Percentiles rank a stretch among this genome's conserved stretches.
Evolutionary conservation across 1,284 basidiomycete species (phyloP).

Genomic region (Kwoniella shivajii): DNA sequence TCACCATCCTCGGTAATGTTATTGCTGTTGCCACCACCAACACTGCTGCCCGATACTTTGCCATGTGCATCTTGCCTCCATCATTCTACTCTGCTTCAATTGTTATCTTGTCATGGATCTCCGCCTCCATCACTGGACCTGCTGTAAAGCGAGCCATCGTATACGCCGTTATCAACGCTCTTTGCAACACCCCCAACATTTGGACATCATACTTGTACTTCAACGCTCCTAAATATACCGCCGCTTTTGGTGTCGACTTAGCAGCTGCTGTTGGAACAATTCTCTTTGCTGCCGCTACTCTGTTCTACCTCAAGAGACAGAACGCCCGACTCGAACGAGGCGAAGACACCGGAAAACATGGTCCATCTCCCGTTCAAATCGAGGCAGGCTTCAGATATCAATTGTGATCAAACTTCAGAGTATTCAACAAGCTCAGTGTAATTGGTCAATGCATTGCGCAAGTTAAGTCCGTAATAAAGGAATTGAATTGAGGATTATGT

Average conservation of each 20-base stretch:
- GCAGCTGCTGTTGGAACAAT: conserved; percentile 44
- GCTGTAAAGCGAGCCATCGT: conserved; percentile 51
- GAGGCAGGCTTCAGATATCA: conserved; percentile 48
- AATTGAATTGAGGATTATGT: no score
- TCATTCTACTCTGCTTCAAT: conserved; percentile 51
- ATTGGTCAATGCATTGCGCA: no score
- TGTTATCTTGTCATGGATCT: conserved; percentile 51
- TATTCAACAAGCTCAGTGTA: background rate
- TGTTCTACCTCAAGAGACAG: conserved; percentile 43
- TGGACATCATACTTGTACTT: conserved; percentile 53
- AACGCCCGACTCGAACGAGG: conserved; percentile 49
- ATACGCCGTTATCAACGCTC: conserved; percentile 48
- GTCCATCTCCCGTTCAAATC: conserved; percentile 43
- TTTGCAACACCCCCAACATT: conserved; percentile 52
- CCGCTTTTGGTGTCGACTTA: conserved; percentile 50
- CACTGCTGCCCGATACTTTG: conserved; percentile 48
- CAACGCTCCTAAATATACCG: conserved; percentile 42
- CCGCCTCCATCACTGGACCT: conserved; percentile 48
- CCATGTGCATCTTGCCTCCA: conserved; percentile 39
- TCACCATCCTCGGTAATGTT: conserved; percentile 55
- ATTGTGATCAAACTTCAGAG: conserved; percentile 34
- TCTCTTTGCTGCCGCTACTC: conserved; percentile 29
- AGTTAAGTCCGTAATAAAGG: no score
- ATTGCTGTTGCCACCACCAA: conserved; percentile 61
- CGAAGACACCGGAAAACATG: conserved; percentile 37